phyloP scores from a whole-genome alignment of 331 rosid species.

The Malus hybrid region DNA sequence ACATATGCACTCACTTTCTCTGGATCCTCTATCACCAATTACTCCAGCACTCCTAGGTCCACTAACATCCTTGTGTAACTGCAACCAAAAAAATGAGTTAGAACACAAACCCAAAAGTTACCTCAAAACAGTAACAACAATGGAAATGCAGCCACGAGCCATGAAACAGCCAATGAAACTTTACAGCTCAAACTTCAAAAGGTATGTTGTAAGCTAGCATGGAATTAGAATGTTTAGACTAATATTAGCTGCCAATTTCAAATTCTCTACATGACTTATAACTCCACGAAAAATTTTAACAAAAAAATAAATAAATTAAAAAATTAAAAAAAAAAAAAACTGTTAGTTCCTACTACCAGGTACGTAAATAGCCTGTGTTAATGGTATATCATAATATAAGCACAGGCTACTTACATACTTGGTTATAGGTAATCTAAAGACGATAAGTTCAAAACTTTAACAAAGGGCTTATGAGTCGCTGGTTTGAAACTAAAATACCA shows the following conservation, averaged over 20 bases:
- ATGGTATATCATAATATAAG: no score
- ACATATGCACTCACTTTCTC: constrained; percentile 64
- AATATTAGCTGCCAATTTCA: background rate
- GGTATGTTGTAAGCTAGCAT: background rate
- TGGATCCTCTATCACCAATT: constrained; percentile 64
- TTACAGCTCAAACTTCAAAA: background rate
- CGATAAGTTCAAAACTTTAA: background rate
- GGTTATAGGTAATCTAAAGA: background rate
- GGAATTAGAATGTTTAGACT: background rate
- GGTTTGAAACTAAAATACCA: background rate
- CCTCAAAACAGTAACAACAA: background rate
- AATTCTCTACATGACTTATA: background rate
- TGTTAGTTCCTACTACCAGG: background rate
- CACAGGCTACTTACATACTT: no score
- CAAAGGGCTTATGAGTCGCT: background rate
- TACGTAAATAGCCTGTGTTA: background rate
- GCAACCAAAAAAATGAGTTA: constrained; percentile 21
- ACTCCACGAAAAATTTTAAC: background rate
- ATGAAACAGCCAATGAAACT: background rate
- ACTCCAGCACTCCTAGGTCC: constrained; percentile 59
- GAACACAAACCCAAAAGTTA: background rate
- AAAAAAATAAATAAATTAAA: no score
- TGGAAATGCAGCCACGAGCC: background rate
- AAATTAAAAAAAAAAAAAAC: background rate
- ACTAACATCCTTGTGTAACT: constrained; percentile 52